Conservation (phyloP, 164 flowering plant genomes). For the Piper longum region DNA sequence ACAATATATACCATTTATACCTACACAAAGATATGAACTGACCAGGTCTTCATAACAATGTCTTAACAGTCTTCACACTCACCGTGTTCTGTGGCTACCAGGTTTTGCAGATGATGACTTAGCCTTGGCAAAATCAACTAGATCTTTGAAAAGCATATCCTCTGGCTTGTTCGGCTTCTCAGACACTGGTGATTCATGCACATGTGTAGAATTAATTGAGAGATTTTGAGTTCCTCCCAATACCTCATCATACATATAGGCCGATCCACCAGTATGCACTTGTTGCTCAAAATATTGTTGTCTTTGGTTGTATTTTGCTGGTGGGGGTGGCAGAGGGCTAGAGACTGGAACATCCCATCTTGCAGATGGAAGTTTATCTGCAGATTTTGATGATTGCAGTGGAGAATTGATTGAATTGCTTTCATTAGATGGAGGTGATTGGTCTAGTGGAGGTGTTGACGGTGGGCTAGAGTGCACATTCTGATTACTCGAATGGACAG, state of each 20-base stretch:
- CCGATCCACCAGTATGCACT: conserved; percentile 30
- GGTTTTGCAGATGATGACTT: conserved; percentile 54
- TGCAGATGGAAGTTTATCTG: conserved; percentile 39
- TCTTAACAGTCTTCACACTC: conserved; percentile 4
- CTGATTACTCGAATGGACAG: conserved; percentile 13
- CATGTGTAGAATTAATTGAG: conserved; percentile 20
- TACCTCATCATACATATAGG: conserved; percentile 50
- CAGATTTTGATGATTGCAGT: conserved; percentile 20
- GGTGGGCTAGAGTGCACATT: conserved; percentile 10
- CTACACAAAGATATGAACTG: background rate
- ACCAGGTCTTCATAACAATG: background rate
- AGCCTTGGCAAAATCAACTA: conserved; percentile 87
- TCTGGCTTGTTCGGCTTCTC: conserved; percentile 42
- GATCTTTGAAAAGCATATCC: conserved; percentile 63
- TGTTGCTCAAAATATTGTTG: conserved; percentile 59
- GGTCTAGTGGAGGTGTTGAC: background rate
- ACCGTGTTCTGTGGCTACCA: conserved; percentile 26
- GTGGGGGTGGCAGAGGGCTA: conserved; percentile 59
- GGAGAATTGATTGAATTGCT: conserved; percentile 19
- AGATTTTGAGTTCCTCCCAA: conserved; percentile 55
- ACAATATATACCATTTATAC: background rate
- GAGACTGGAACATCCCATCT: conserved; percentile 40
- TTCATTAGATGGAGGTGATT: conserved; percentile 6
- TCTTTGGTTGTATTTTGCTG: conserved; percentile 60
- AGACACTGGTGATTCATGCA: conserved; percentile 24